A percentile compares a stretch with the other conserved stretches of the same genome.
Conservation (phyloP, 2,329 filamentous ascomycete species). For the Corynespora cassiicola region DNA sequence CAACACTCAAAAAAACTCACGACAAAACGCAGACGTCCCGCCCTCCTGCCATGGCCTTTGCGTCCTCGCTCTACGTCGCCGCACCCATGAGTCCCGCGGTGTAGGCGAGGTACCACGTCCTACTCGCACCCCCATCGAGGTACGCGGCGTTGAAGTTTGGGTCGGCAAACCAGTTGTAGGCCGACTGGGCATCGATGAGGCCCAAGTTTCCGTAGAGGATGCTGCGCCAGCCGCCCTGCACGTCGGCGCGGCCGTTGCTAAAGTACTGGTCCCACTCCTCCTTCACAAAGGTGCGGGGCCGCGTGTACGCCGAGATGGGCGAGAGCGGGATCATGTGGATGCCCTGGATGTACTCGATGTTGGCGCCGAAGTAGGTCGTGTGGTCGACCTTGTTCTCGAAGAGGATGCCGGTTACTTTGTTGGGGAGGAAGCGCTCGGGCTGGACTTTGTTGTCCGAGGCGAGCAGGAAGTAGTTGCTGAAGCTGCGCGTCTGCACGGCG, state of each 20-base stretch:
- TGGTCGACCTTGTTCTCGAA: slow-evolving; percentile 99
- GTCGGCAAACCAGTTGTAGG: slow-evolving; percentile 78
- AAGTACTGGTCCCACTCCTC: slow-evolving; percentile 78
- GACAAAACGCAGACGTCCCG: no score
- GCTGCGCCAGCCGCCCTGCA: slow-evolving; percentile 82
- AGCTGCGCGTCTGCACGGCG: slow-evolving; percentile 73
- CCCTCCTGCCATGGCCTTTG: no score
- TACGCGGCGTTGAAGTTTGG: slow-evolving; percentile 69
- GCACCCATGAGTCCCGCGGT: slow-evolving; percentile 36
- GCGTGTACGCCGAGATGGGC: slow-evolving; percentile 72
- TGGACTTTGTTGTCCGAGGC: slow-evolving; percentile 73
- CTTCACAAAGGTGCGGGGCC: slow-evolving; percentile 73
- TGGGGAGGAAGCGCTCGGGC: slow-evolving; percentile 78
- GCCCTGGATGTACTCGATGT: slow-evolving; percentile 71
- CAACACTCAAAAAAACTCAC: no score
- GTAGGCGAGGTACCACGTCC: slow-evolving; percentile 48
- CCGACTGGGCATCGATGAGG: slow-evolving; percentile 72
- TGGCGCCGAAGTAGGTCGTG: slow-evolving; percentile 80
- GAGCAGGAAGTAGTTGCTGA: slow-evolving; percentile 87
- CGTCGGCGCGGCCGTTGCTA: slow-evolving; percentile 69
- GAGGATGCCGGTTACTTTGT: slow-evolving; percentile 75
- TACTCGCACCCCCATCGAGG: slow-evolving; percentile 79
- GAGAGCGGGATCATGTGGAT: slow-evolving; percentile 88
- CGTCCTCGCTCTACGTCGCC: no score
- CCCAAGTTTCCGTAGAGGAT: slow-evolving; percentile 85